Evolutionary conservation across 108 stramenopile species (phyloP), one percentile per base, ranked within the genome.

Genomic region (Fistulifera pelliculosa): DNA sequence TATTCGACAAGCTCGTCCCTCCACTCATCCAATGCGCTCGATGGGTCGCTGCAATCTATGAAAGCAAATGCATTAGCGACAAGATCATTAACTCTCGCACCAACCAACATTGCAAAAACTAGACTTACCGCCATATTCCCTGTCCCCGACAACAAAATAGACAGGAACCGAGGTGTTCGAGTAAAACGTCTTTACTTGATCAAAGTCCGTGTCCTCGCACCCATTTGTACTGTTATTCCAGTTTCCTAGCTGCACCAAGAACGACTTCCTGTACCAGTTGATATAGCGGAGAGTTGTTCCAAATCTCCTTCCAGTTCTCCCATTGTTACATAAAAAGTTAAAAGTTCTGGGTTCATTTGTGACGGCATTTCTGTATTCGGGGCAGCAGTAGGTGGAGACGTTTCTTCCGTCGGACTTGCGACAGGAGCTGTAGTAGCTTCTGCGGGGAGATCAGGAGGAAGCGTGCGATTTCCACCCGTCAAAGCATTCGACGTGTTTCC

Each of bases 61-160:
- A 35, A 35, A 8, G 6, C 3, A 3, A 35, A 35, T 6, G 31
- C 31, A 8, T 8, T 3, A 35, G 3, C 31, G 31, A 6, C 8
- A 35, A 35, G 31, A 35, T 8, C 3, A 35, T 6, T 6, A 35
- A 35, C 8, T 35, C 6, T 6, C 3, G 8, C 31, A 8, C 8
- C 3, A 35, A 35, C 3, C 3, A 8, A 6, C 8, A 6, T 35
- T 35, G 3, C 6, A 3, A 8, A 35, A 35, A 3, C 3, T 35
- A 35, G 8, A 35, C 31, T 35, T 35, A 35, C 31, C 31, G 31
- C 31, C 31, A 21, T 45, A 45, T 60, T 77, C 76, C 49, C 72
- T 71, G 57, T 77, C 76, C 26, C 76, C 76, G 19, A 57, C 51
- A 17, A 77, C 68, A 62, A 77, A 77, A 40, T 65, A 72, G 19